Percentiles rank a stretch among this genome's conserved stretches.
These are phyloP conservation scores for Phellopilus nigrolimitatus DNA, from an alignment of 1,284 basidiomycete species.

Conservation along the genomic window DNA sequence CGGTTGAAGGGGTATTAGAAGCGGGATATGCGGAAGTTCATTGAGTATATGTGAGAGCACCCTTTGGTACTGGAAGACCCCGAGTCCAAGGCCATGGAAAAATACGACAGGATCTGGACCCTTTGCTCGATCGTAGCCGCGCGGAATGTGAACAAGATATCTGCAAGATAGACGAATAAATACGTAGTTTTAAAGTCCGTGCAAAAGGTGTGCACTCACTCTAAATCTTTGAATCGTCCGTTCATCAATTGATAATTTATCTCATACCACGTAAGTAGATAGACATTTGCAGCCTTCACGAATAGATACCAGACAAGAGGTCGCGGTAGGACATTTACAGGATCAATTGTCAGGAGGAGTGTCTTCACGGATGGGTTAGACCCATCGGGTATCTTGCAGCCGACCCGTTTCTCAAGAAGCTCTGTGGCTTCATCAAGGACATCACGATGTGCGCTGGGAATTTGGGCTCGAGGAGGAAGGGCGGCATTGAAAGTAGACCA, in stretches of 20 bases:
- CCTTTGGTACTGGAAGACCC: conserved; percentile 61
- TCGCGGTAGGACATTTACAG: conserved; percentile 61
- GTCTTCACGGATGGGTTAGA: conserved; percentile 52
- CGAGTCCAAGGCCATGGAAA: conserved; percentile 84
- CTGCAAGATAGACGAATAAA: conserved; percentile 33
- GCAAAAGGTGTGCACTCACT: conserved; percentile 42
- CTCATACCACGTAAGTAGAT: conserved; percentile 42
- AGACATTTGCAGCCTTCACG: conserved; percentile 51
- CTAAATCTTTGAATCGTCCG: conserved; percentile 51
- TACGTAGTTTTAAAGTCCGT: not conserved
- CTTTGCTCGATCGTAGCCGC: conserved; percentile 50
- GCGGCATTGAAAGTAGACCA: conserved; percentile 78
- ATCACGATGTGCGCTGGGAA: conserved; percentile 42
- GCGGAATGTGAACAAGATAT: conserved; percentile 71
- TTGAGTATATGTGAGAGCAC: conserved; percentile 47
- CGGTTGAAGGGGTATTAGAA: conserved; percentile 78
- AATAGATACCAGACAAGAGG: conserved; percentile 71
- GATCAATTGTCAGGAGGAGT: conserved; percentile 77
- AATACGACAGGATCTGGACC: conserved; percentile 74
- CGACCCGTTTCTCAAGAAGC: conserved; percentile 70
- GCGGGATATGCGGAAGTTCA: conserved; percentile 61
- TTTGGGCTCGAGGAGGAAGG: conserved; percentile 45
- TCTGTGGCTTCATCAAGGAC: conserved; percentile 57
- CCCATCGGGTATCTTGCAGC: conserved; percentile 60
- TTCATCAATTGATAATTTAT: conserved; percentile 45